Evolutionary conservation across 441 rosid species (phyloP).

Genomic region (Gossypium schwendimanii): DNA sequence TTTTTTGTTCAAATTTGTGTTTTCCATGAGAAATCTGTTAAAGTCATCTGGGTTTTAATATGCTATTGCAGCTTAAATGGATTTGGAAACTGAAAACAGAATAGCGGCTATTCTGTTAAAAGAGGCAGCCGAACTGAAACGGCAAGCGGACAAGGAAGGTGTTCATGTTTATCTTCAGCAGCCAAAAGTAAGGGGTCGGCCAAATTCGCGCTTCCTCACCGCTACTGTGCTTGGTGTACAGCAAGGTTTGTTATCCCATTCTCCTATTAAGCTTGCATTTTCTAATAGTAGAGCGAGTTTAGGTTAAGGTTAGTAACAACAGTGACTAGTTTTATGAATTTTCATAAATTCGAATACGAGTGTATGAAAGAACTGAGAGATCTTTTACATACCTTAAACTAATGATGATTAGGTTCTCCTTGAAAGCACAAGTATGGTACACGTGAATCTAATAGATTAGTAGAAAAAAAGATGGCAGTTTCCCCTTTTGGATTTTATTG

Average conservation of each 20-base stretch:
- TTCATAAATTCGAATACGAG: background rate
- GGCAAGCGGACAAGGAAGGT: constrained; percentile 67
- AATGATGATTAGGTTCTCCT: background rate
- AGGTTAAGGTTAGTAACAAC: background rate
- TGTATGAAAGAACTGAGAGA: background rate
- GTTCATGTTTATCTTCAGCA: constrained; percentile 66
- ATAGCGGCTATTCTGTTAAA: constrained; percentile 76
- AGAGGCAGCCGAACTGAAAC: constrained; percentile 78
- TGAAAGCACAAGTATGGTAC: background rate
- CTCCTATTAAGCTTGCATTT: background rate
- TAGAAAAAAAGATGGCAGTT: background rate
- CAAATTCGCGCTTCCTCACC: constrained; percentile 78
- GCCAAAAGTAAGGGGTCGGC: constrained; percentile 61
- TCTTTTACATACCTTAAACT: background rate
- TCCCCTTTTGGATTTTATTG: background rate
- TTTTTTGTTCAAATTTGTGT: background rate
- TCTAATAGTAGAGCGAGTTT: background rate
- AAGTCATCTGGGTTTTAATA: background rate
- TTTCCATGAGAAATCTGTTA: background rate
- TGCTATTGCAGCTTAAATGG: constrained; percentile 37
- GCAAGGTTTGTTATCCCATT: constrained; percentile 45
- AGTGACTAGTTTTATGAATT: background rate
- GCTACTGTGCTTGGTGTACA: constrained; percentile 88
- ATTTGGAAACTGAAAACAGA: constrained; percentile 80
- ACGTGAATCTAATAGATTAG: background rate